These are phyloP conservation scores for Dendrobium nobile DNA, from an alignment of 106 monocot genomes.

Conservation along the genomic window DNA sequence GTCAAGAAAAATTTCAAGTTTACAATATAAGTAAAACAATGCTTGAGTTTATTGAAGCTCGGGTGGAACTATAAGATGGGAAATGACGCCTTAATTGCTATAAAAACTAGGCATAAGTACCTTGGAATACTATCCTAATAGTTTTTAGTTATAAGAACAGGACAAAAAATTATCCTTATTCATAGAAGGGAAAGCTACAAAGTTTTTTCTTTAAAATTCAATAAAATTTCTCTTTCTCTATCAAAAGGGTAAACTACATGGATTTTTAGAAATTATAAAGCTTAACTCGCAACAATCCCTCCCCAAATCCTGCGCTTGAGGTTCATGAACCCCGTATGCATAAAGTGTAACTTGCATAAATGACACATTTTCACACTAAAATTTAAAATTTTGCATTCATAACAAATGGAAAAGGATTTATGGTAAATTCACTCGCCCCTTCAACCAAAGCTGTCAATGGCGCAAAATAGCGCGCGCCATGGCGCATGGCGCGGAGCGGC, in stretches of 20 bases:
- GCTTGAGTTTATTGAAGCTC: too few relatives aligned
- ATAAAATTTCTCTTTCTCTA: neutral
- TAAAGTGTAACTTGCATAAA: neutral
- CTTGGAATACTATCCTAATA: neutral
- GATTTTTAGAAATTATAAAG: neutral
- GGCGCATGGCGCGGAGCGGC: too few relatives aligned
- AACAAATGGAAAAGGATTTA: neutral
- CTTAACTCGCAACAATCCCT: neutral
- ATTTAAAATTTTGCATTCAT: neutral
- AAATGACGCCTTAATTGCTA: too few relatives aligned
- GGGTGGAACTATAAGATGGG: too few relatives aligned
- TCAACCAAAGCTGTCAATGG: too few relatives aligned
- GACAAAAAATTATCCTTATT: neutral
- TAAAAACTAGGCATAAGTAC: too few relatives aligned
- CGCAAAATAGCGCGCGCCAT: too few relatives aligned
- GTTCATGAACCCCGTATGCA: neutral
- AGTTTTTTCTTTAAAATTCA: neutral
- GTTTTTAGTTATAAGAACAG: neutral
- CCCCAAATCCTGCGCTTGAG: neutral
- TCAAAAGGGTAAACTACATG: neutral
- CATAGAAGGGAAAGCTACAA: neutral
- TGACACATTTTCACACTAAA: neutral
- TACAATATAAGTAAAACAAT: too few relatives aligned
- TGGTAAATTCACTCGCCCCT: too few relatives aligned
- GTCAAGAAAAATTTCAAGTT: too few relatives aligned